Conservation (phyloP, 192 early-diverging fungal genomes). For the Dissophora globulifera region DNA sequence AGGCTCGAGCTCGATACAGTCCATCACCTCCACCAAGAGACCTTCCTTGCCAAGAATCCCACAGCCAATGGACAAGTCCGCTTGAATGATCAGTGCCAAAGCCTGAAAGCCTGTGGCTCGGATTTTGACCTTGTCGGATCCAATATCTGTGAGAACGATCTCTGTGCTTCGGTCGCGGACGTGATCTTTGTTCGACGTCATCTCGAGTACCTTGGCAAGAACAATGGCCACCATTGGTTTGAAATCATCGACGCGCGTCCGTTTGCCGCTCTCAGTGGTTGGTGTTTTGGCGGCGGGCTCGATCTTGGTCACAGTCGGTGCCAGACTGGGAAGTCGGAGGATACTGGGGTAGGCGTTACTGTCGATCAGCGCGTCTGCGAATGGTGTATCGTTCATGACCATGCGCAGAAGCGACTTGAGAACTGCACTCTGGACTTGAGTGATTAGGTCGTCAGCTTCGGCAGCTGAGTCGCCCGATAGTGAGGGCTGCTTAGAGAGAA, state of each 20-base stretch:
- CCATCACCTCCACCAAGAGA: conserved; percentile 79
- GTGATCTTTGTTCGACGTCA: conserved; percentile 32
- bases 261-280: background rate
- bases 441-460: background rate
- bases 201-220: conserved; percentile 42
- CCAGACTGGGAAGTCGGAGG: conserved; percentile 11
- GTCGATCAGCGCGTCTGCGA: conserved; percentile 20
- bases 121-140: conserved; percentile 40
- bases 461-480: background rate
- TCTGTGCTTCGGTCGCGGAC: conserved; percentile 23
- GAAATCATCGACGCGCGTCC: conserved; percentile 16
- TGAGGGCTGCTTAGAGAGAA: conserved; percentile 16
- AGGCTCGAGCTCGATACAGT: conserved; percentile 81
- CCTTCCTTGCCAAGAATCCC: conserved; percentile 70
- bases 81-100: conserved; percentile 74
- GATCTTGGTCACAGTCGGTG: background rate
- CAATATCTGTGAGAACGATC: conserved; percentile 36
- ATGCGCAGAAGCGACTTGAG: conserved; percentile 41
- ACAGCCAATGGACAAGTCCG: conserved; percentile 64
- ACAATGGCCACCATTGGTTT: conserved; percentile 42
- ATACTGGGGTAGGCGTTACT: conserved; percentile 18
- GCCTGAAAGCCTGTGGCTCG: conserved; percentile 58
- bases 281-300: conserved; percentile 3
- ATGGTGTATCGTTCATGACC: conserved; percentile 39
- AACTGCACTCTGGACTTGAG: conserved; percentile 16